phyloP scores from a whole-genome alignment of 2,329 filamentous ascomycete species.

The Beauveria rudraprayagi region DNA sequence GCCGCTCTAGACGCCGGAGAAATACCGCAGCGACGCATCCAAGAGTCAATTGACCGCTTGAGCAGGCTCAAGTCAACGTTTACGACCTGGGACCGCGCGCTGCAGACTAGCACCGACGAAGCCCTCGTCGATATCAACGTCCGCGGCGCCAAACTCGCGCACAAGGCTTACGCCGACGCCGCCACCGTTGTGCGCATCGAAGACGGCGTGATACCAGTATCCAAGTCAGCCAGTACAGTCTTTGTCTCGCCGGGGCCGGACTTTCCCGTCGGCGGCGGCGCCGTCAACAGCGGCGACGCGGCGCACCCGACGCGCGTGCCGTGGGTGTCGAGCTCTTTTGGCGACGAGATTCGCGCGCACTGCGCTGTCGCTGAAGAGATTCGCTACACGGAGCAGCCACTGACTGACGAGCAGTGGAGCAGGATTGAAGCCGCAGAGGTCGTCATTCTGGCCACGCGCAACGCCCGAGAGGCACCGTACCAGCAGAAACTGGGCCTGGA shows the following conservation, averaged over 20 bases:
- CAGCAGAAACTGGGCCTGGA: slow-evolving; percentile 17
- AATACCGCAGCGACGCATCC: slow-evolving; percentile 13
- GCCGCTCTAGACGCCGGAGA: slow-evolving; percentile 15
- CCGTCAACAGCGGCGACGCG: slow-evolving; percentile 15
- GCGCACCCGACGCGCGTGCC: slow-evolving; percentile 18
- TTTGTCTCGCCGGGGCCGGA: slow-evolving; percentile 20
- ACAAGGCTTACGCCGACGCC: slow-evolving; percentile 15
- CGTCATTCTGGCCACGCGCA: slow-evolving; percentile 19
- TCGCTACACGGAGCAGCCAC: slow-evolving; percentile 15
- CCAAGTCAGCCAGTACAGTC: slow-evolving; percentile 14
- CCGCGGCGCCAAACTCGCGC: slow-evolving; percentile 14
- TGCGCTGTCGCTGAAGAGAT: slow-evolving; percentile 14
- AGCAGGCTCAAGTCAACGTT: slow-evolving; percentile 16
- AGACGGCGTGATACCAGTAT: slow-evolving; percentile 14
- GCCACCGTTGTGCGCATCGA: slow-evolving; percentile 16
- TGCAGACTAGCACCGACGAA: slow-evolving; percentile 7
- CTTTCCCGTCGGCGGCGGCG: slow-evolving; percentile 18
- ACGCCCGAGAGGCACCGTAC: slow-evolving; percentile 19
- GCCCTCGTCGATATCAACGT: slow-evolving; percentile 14
- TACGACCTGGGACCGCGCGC: slow-evolving; percentile 18
- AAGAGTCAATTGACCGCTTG: slow-evolving; percentile 16
- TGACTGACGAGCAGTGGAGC: slow-evolving; percentile 16
- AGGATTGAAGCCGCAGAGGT: slow-evolving; percentile 16
- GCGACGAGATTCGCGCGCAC: slow-evolving; percentile 14
- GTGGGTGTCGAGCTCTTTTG: slow-evolving; percentile 19